Evolutionary conservation across 306 rosid genomes (phyloP).

Genomic region (Acacia crassicarpa): DNA sequence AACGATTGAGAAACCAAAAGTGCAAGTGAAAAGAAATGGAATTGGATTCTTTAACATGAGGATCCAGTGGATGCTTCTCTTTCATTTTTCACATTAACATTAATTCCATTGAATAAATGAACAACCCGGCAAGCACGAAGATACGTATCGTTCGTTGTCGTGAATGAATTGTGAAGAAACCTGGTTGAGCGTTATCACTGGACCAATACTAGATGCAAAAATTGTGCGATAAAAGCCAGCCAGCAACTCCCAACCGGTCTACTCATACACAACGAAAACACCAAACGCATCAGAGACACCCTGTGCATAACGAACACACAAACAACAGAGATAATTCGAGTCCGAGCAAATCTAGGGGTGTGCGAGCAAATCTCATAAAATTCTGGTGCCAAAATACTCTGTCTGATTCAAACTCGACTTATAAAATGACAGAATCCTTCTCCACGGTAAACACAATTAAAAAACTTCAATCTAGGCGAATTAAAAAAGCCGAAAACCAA

Average conservation of each 20-base stretch:
- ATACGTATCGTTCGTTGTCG: background rate
- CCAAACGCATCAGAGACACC: background rate
- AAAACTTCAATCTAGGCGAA: constrained; percentile 5
- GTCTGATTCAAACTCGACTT: background rate
- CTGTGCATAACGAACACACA: background rate
- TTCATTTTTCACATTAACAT: background rate
- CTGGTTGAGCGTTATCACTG: background rate
- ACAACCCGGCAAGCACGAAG: background rate
- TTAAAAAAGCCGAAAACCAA: constrained; percentile 14
- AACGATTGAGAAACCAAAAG: background rate
- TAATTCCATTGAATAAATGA: background rate
- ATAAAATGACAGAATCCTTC: background rate
- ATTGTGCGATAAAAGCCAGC: background rate
- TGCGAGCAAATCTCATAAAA: background rate
- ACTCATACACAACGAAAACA: background rate
- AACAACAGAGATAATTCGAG: background rate
- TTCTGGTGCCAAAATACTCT: background rate
- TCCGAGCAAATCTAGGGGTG: background rate
- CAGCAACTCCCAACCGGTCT: background rate
- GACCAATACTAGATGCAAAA: background rate
- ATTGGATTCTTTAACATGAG: background rate
- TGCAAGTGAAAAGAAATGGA: background rate
- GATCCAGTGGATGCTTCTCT: background rate
- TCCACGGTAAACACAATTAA: background rate
- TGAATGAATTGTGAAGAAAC: background rate